Percentiles rank a stretch among this genome's conserved stretches.
These are phyloP conservation scores for Cenchrus americanus DNA, from an alignment of 176 grass and related monocot species.

Conservation along the genomic window DNA sequence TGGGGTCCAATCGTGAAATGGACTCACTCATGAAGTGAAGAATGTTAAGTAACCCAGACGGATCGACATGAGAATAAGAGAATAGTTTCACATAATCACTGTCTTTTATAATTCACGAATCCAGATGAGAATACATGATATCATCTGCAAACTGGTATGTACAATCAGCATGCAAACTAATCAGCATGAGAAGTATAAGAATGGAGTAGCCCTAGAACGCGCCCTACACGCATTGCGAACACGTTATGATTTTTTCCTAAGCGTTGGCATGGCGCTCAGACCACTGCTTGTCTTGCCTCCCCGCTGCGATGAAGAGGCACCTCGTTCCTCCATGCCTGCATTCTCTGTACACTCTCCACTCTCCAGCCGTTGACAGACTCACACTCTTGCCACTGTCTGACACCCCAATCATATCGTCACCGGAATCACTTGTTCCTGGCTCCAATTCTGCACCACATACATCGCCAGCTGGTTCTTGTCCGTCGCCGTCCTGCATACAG, in stretches of 20 bases:
- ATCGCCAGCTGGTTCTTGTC: slow-evolving; percentile 35
- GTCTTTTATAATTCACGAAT: no score
- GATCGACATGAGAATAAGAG: no score
- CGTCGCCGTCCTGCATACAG: slow-evolving; percentile 53
- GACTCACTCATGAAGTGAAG: no score
- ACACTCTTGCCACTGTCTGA: slow-evolving; percentile 14
- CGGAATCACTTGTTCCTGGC: slow-evolving; percentile 24
- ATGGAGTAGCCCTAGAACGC: no score
- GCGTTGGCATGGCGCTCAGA: slow-evolving; percentile 53
- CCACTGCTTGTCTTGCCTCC: slow-evolving; percentile 25
- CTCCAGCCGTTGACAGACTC: not conserved
- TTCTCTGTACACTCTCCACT: slow-evolving; percentile 12
- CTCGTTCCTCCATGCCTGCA: slow-evolving; percentile 22
- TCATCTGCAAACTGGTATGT: no score
- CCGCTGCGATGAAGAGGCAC: slow-evolving; percentile 15
- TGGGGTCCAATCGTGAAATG: no score
- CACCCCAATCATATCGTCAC: slow-evolving; percentile 19
- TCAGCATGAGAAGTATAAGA: no score
- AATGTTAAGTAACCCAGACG: no score
- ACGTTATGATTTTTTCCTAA: slow-evolving; percentile 38
- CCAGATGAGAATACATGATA: no score
- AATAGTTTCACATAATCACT: no score
- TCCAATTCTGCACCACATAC: slow-evolving; percentile 25
- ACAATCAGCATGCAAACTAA: no score
- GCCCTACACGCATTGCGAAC: not conserved